Percentiles rank a stretch among this genome's conserved stretches.
These are phyloP conservation scores for Ceratocystis albifundus DNA, from an alignment of 2,329 filamentous ascomycete genomes.

Conservation along the genomic window DNA sequence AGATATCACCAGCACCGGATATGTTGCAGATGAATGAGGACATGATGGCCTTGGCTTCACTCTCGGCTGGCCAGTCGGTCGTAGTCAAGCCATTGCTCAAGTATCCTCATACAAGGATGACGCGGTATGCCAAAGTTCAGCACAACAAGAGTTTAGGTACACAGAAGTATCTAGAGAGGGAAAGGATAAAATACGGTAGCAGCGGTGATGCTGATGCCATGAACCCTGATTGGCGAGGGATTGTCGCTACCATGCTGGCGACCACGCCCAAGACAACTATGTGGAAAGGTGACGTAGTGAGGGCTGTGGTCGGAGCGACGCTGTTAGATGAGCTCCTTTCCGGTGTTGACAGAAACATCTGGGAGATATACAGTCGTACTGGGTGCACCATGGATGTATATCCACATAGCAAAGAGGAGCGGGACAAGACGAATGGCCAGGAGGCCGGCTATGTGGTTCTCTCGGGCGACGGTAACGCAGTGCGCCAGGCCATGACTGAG, in stretches of 20 bases:
- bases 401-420: conserved; percentile 6
- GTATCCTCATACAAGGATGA: neutral
- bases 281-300: conserved; percentile 30
- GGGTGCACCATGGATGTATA: conserved; percentile 25
- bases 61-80: conserved; percentile 11
- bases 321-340: conserved; percentile 26
- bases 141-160: conserved; percentile 13
- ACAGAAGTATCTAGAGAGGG: conserved; percentile 5
- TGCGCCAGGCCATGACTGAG: conserved; percentile 27
- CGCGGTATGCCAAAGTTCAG: neutral
- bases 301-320: conserved; percentile 31
- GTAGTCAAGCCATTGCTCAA: conserved; percentile 12
- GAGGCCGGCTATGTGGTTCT: conserved; percentile 27
- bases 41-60: conserved; percentile 2
- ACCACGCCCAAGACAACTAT: conserved; percentile 30
- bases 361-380: conserved; percentile 29
- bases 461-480: conserved; percentile 30
- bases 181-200: neutral
- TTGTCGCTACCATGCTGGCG: conserved; percentile 32
- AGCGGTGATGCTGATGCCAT: conserved; percentile 16
- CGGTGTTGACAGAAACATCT: conserved; percentile 25
- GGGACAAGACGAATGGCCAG: neutral
- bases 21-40: conserved; percentile 9
- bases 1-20: neutral
- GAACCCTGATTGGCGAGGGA: conserved; percentile 32